Conservation (phyloP, 495 filamentous ascomycete species). For the Clohesyomyces aquaticus region DNA sequence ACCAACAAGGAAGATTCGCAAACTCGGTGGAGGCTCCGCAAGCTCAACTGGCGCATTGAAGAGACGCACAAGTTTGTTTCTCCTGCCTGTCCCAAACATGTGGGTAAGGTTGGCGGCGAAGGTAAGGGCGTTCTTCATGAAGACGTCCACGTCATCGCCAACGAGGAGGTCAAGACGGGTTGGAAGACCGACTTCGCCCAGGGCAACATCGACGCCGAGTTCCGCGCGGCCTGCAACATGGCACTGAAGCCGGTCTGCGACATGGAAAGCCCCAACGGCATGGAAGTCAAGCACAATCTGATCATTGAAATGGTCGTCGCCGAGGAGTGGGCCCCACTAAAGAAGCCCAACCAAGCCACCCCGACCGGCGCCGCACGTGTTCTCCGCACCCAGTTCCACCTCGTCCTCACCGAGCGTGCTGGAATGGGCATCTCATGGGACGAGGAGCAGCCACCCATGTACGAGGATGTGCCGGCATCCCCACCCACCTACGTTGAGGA, state of each 20-base stretch:
- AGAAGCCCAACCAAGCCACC: constrained; percentile 69
- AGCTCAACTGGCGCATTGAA: constrained; percentile 91
- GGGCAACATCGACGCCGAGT: constrained; percentile 74
- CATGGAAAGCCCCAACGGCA: constrained; percentile 74
- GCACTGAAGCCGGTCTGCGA: constrained; percentile 72
- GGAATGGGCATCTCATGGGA: constrained; percentile 97
- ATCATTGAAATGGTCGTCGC: constrained; percentile 92
- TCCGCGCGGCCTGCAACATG: constrained; percentile 70
- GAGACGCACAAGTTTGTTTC: constrained; percentile 80
- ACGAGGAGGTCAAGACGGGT: constrained; percentile 76
- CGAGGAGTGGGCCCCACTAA: constrained; percentile 81
- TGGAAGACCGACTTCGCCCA: constrained; percentile 87
- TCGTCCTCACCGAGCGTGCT: constrained; percentile 76
- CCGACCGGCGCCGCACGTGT: constrained; percentile 91
- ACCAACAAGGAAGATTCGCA: constrained; percentile 60
- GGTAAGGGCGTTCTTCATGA: constrained; percentile 78
- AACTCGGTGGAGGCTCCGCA: constrained; percentile 83
- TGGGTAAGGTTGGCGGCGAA: constrained; percentile 68
- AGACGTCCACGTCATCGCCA: constrained; percentile 73
- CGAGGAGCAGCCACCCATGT: constrained; percentile 91
- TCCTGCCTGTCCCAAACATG: constrained; percentile 78
- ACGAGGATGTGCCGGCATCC: constrained; percentile 88
- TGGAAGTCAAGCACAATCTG: constrained; percentile 78
- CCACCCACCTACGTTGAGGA: constrained; percentile 74
- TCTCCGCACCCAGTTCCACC: constrained; percentile 86